phyloP scores from a whole-genome alignment of 176 grass and related monocot genomes.

The Eragrostis curvula region DNA sequence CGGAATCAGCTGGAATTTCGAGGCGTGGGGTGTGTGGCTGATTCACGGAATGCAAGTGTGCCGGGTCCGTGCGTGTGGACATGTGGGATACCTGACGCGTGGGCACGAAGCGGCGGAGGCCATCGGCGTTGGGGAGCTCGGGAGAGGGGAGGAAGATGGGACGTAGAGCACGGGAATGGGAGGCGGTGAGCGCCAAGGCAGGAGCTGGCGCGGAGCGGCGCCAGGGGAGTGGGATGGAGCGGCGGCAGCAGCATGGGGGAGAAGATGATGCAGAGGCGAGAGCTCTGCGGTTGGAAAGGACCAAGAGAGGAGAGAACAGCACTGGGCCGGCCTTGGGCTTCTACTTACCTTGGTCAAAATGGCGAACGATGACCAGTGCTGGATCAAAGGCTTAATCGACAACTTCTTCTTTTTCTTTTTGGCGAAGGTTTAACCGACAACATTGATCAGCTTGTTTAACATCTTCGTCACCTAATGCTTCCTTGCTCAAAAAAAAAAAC shows the following conservation, averaged over 20 bases:
- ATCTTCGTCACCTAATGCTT: too few species aligned
- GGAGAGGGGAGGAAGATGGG: not conserved
- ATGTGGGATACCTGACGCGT: slow-evolving; percentile 32
- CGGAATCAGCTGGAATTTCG: slow-evolving; percentile 24
- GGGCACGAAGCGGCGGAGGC: slow-evolving; percentile 37
- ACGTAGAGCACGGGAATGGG: not conserved
- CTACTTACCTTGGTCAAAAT: not conserved
- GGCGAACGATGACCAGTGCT: not conserved
- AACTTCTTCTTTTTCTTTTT: too few species aligned
- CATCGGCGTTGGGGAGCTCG: not conserved
- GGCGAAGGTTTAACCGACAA: not conserved
- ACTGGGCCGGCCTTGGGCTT: not conserved
- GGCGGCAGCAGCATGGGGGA: slow-evolving; percentile 3
- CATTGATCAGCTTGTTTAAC: too few species aligned
- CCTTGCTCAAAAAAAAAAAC: too few species aligned
- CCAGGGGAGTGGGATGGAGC: not conserved
- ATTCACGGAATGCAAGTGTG: not conserved
- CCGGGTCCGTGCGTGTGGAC: not conserved
- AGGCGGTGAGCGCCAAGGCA: not conserved
- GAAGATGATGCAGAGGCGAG: slow-evolving; percentile 2
- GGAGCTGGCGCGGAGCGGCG: slow-evolving; percentile 18
- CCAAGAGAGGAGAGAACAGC: not conserved
- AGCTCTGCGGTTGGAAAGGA: not conserved
- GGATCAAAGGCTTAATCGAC: too few species aligned
- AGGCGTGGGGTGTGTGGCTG: not conserved